phyloP scores from a whole-genome alignment of 768 basidiomycete genomes.

The Lactifluus hygrophoroides region DNA sequence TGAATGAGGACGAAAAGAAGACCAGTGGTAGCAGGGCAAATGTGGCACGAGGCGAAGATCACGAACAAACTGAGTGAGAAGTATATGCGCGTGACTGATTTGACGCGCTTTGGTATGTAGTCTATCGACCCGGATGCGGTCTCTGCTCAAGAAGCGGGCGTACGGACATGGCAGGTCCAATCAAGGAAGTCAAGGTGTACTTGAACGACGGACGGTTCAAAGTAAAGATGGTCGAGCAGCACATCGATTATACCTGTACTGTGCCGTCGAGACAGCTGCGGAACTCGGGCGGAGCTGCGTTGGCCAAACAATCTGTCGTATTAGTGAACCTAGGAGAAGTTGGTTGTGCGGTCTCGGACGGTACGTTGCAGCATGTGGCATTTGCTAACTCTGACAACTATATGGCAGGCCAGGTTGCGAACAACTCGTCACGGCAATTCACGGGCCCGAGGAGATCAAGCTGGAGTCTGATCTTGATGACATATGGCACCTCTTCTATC shows the following conservation, averaged over 20 bases:
- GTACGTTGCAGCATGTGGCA: constrained; percentile 86
- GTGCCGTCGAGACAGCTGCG: constrained; percentile 59
- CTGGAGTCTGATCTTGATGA: no score
- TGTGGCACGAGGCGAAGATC: constrained; percentile 87
- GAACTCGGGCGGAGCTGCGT: constrained; percentile 70
- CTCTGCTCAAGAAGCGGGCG: constrained; percentile 84
- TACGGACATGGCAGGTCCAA: constrained; percentile 95
- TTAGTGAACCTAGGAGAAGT: constrained; percentile 87
- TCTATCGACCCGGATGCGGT: constrained; percentile 86
- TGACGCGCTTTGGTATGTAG: constrained; percentile 87
- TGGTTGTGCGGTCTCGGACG: constrained; percentile 90
- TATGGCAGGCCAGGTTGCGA: constrained; percentile 84
- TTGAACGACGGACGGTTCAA: constrained; percentile 88
- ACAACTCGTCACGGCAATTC: constrained; percentile 73
- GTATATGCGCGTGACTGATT: constrained; percentile 86
- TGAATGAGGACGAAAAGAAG: constrained; percentile 98
- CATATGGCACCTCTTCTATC: no score
- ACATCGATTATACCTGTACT: constrained; percentile 90
- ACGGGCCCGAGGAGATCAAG: no score
- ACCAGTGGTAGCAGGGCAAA: constrained; percentile 88
- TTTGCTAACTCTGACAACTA: constrained; percentile 91
- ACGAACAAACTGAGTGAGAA: constrained; percentile 87
- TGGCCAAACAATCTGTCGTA: constrained; percentile 62
- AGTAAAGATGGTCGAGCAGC: constrained; percentile 93
- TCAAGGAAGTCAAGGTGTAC: constrained; percentile 87